Conservation (phyloP, 495 filamentous ascomycete species). For the Tuber melanosporum region DNA sequence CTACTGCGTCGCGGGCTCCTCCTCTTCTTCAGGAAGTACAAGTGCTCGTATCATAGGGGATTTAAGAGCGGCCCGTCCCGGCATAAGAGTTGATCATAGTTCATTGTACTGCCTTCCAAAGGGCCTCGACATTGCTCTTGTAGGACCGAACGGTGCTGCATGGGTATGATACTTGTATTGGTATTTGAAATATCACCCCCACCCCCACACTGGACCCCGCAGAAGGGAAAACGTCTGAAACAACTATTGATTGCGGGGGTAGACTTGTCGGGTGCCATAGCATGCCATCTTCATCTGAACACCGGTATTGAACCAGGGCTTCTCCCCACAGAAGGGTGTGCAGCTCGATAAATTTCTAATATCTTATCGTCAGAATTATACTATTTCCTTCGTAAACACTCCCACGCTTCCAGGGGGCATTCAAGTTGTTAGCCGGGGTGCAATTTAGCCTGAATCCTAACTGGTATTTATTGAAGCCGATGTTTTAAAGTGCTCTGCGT, state of each 20-base stretch:
- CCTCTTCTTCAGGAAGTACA: neutral
- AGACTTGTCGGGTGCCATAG: too few relatives aligned
- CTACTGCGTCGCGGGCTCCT: neutral
- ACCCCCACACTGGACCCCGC: too few relatives aligned
- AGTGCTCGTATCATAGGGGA: neutral
- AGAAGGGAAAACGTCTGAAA: too few relatives aligned
- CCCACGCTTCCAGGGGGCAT: neutral
- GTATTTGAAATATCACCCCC: too few relatives aligned
- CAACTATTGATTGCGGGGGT: too few relatives aligned
- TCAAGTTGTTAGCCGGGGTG: neutral
- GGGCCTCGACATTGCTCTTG: neutral
- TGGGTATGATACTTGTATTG: neutral
- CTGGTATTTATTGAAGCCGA: neutral
- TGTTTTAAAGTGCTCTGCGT: neutral
- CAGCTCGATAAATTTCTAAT: neutral
- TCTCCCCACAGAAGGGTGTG: neutral
- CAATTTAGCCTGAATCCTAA: neutral
- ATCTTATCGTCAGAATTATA: neutral
- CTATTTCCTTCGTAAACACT: neutral
- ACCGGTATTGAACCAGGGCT: too few relatives aligned
- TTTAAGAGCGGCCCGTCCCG: neutral
- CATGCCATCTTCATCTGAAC: too few relatives aligned
- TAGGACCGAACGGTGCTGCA: neutral
- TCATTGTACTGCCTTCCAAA: neutral
- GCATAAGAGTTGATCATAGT: neutral